Conservation (phyloP, 176 grass and related monocot species). For the Oryza australiensis region DNA sequence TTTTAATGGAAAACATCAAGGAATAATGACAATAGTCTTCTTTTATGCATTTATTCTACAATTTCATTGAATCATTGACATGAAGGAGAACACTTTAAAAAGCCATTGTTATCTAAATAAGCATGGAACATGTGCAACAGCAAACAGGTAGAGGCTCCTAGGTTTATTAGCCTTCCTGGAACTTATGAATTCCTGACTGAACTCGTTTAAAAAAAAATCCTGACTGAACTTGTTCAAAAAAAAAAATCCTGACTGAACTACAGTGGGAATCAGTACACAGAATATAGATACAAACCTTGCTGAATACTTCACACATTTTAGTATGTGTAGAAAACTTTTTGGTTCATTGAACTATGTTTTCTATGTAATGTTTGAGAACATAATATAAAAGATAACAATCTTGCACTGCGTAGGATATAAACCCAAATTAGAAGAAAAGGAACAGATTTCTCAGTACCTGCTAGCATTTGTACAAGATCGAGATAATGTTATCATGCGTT, state of each 20-base stretch:
- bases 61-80: neutral
- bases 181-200: conserved; percentile 8
- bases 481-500: conserved; percentile 87
- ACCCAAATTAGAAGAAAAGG: neutral
- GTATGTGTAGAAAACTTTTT: neutral
- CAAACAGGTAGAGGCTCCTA: neutral
- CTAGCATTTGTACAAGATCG: conserved; percentile 84
- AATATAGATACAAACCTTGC: neutral
- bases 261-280: neutral
- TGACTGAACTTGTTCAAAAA: no score
- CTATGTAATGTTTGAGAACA: neutral
- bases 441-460: conserved; percentile 57
- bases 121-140: neutral
- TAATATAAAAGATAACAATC: conserved; percentile 32
- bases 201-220: neutral
- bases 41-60: neutral
- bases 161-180: neutral
- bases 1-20: neutral
- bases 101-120: neutral
- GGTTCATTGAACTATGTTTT: neutral
- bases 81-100: neutral
- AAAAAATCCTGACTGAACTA: neutral
- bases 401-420: neutral
- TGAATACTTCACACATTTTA: neutral
- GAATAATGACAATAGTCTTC: neutral